phyloP scores from a whole-genome alignment of 768 basidiomycete genomes.

The Hortiboletus flavorubellus region DNA sequence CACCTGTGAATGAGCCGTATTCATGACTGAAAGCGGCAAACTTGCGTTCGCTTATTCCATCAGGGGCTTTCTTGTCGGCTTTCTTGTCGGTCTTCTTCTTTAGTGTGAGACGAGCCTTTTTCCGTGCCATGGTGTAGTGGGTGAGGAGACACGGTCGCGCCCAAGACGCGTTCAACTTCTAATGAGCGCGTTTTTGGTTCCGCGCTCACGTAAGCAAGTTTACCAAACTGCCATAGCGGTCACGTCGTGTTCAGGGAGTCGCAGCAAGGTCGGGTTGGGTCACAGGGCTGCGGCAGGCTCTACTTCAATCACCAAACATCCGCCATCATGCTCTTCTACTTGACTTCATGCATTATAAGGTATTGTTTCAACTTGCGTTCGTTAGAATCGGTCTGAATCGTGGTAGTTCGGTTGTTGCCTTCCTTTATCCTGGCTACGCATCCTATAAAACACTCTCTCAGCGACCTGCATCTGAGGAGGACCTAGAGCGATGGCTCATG shows the following conservation, averaged over 20 bases:
- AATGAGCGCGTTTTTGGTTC: conserved; percentile 24
- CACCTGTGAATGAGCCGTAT: conserved; percentile 20
- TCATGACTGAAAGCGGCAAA: conserved; percentile 8
- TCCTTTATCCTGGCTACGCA: conserved; percentile 91
- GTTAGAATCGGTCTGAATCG: neutral
- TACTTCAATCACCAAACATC: conserved; percentile 3
- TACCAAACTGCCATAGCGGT: neutral
- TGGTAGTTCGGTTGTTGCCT: conserved; percentile 65
- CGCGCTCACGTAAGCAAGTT: conserved; percentile 23
- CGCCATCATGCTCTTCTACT: conserved; percentile 39
- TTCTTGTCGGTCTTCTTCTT: conserved; percentile 15
- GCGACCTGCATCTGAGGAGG: conserved; percentile 79
- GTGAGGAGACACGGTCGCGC: conserved; percentile 18
- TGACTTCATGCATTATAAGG: conserved; percentile 42
- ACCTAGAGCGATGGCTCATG: conserved; percentile 94
- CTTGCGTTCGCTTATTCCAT: conserved; percentile 8
- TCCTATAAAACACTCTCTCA: conserved; percentile 94
- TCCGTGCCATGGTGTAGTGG: conserved; percentile 26
- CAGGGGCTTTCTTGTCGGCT: neutral
- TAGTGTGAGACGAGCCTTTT: conserved; percentile 8
- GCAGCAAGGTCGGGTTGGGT: neutral
- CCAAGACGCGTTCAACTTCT: conserved; percentile 19
- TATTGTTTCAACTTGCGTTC: conserved; percentile 7
- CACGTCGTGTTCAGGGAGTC: conserved; percentile 12
- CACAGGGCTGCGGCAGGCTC: neutral